These are phyloP conservation scores for Acer saccharum DNA, from an alignment of 345 rosid genomes.

Conservation along the genomic window DNA sequence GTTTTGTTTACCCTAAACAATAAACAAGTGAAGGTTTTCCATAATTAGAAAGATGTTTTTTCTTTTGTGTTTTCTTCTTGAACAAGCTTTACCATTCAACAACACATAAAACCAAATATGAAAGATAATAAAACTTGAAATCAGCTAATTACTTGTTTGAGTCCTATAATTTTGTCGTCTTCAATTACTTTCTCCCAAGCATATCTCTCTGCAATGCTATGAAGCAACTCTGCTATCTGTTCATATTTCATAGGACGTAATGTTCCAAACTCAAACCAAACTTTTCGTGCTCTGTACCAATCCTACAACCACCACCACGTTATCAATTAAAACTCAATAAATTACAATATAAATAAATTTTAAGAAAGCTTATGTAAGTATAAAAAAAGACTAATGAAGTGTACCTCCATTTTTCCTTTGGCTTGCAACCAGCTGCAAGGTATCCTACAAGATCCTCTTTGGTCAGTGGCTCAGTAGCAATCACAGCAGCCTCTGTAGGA, in stretches of 20 bases:
- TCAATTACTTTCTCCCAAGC: constrained; percentile 98
- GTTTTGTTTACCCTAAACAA: constrained; percentile 88
- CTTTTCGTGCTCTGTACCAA: constrained; percentile 99
- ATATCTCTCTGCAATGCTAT: constrained; percentile 96
- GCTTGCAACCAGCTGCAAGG: constrained; percentile 96
- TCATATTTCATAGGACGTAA: constrained; percentile 89
- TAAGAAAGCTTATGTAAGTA: neutral
- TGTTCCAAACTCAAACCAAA: constrained; percentile 85
- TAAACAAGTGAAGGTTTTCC: constrained; percentile 17
- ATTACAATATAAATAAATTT: neutral
- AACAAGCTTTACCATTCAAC: neutral
- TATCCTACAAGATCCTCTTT: constrained; percentile 87
- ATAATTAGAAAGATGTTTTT: neutral
- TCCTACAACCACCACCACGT: constrained; percentile 52
- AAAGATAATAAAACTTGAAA: neutral
- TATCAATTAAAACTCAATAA: constrained; percentile 21
- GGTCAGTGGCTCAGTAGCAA: constrained; percentile 77
- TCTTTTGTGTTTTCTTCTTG: neutral
- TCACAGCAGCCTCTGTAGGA: constrained; percentile 81
- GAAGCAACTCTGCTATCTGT: constrained; percentile 87
- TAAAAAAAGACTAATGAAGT: neutral
- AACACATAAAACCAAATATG: neutral
- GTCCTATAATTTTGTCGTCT: constrained; percentile 85
- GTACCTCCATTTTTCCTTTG: constrained; percentile 95
- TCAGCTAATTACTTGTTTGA: constrained; percentile 68